Conservation (phyloP, 169 alveolate genomes). For the Ichthyophthirius multifiliis region DNA sequence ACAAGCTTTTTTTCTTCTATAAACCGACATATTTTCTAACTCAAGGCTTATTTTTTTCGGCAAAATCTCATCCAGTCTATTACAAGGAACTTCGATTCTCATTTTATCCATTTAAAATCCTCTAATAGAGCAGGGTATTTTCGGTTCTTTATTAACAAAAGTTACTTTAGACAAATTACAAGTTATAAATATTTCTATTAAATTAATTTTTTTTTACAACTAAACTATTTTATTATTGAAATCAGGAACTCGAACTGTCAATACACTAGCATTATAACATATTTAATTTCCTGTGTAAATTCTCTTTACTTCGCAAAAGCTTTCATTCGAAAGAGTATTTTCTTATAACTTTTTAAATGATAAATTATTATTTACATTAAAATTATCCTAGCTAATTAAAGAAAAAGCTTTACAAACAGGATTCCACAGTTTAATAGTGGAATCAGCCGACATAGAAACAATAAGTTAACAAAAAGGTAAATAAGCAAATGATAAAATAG, state of each 20-base stretch:
- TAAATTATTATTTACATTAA: too few species aligned
- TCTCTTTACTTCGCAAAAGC: slow-evolving; percentile 40
- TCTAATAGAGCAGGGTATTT: slow-evolving; percentile 24
- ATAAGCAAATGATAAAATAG: background rate
- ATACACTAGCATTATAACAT: slow-evolving; percentile 5
- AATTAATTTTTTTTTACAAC: background rate
- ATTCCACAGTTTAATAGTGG: slow-evolving; percentile 10
- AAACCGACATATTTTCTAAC: slow-evolving; percentile 24
- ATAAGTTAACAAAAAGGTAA: background rate
- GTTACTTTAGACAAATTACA: slow-evolving; percentile 30
- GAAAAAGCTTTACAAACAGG: background rate
- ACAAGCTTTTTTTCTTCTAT: slow-evolving; percentile 22
- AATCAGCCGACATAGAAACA: slow-evolving; percentile 4
- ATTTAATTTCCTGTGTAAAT: slow-evolving; percentile 48
- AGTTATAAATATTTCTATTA: slow-evolving; percentile 36
- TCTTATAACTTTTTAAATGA: background rate
- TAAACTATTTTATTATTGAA: background rate
- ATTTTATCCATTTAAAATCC: slow-evolving; percentile 49
- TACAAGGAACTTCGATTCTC: slow-evolving; percentile 49
- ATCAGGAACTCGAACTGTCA: slow-evolving; percentile 14
- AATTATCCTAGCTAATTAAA: background rate
- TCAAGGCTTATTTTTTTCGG: slow-evolving; percentile 13
- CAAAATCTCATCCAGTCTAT: slow-evolving; percentile 34
- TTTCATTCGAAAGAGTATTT: slow-evolving; percentile 20
- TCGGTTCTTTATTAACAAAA: slow-evolving; percentile 15